These are phyloP conservation scores for Toxicodendron radicans DNA, from an alignment of 345 rosid species.

Conservation along the genomic window DNA sequence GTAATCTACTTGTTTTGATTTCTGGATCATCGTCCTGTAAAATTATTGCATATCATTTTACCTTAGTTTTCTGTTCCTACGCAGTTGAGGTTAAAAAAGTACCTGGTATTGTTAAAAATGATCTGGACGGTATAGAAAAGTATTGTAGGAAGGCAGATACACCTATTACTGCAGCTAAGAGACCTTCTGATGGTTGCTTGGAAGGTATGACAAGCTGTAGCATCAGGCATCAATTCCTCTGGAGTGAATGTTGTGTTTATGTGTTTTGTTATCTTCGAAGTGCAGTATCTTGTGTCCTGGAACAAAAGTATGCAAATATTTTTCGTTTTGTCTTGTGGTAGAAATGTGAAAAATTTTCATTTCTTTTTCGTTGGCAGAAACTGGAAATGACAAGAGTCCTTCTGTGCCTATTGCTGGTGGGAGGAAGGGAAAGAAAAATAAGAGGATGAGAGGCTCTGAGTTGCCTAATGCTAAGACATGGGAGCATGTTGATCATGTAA, in stretches of 20 bases:
- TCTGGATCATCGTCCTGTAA: slow-evolving; percentile 5
- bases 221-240: slow-evolving; percentile 4
- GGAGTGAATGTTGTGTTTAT: slow-evolving; percentile 11
- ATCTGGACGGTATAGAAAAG: slow-evolving; percentile 24
- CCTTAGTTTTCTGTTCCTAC: not conserved
- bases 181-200: slow-evolving; percentile 42
- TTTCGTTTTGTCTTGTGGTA: not conserved
- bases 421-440: slow-evolving; percentile 48
- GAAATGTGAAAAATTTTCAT: not conserved
- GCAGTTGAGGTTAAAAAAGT: slow-evolving; percentile 39
- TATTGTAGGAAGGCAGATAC: slow-evolving; percentile 28
- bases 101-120: slow-evolving; percentile 20
- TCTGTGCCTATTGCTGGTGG: slow-evolving; percentile 17
- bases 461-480: slow-evolving; percentile 58
- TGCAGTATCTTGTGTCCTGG: slow-evolving; percentile 9
- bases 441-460: slow-evolving; percentile 59
- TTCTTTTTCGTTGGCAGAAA: slow-evolving; percentile 25
- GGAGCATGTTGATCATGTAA: slow-evolving; percentile 91
- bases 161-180: slow-evolving; percentile 40
- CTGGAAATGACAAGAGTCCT: slow-evolving; percentile 30
- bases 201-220: slow-evolving; percentile 46
- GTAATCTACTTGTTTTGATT: slow-evolving; percentile 37
- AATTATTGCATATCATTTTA: slow-evolving; percentile 6
- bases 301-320: not conserved
- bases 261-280: not conserved